Conservation (phyloP, 495 filamentous ascomycete genomes). For the Xylaria castorea region DNA sequence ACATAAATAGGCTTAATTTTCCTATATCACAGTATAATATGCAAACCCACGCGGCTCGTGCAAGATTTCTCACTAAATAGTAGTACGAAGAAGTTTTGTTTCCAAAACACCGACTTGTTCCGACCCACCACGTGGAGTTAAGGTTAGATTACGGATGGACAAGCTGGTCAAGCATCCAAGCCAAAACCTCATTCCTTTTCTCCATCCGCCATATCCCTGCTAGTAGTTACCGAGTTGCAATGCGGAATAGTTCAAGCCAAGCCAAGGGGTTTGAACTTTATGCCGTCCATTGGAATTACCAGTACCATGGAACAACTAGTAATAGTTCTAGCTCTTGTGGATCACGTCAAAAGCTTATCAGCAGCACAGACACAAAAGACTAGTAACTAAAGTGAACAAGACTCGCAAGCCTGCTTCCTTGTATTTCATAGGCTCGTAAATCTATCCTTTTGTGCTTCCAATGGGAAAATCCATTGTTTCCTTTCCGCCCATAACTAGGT, state of each 20-base stretch:
- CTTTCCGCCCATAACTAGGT: not conserved
- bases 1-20: not conserved
- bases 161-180: not conserved
- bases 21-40: not conserved
- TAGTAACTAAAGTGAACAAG: not conserved
- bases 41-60: not conserved
- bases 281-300: not conserved
- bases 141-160: not conserved
- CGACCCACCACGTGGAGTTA: not conserved
- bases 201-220: not conserved
- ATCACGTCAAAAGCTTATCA: not conserved
- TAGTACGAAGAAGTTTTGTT: not conserved
- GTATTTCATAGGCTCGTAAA: conserved; percentile 29
- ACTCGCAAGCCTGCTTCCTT: not conserved
- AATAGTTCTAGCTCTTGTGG: not conserved
- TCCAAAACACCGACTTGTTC: not conserved
- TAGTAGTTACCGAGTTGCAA: not conserved
- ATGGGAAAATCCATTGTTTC: not conserved
- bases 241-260: not conserved
- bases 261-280: not conserved
- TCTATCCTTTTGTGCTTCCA: conserved; percentile 25
- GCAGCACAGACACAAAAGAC: not conserved
- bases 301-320: conserved; percentile 2
- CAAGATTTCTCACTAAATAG: not conserved
- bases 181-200: not conserved